phyloP scores from a whole-genome alignment of 1,284 basidiomycete species.

The Trichosporon ovoides region DNA sequence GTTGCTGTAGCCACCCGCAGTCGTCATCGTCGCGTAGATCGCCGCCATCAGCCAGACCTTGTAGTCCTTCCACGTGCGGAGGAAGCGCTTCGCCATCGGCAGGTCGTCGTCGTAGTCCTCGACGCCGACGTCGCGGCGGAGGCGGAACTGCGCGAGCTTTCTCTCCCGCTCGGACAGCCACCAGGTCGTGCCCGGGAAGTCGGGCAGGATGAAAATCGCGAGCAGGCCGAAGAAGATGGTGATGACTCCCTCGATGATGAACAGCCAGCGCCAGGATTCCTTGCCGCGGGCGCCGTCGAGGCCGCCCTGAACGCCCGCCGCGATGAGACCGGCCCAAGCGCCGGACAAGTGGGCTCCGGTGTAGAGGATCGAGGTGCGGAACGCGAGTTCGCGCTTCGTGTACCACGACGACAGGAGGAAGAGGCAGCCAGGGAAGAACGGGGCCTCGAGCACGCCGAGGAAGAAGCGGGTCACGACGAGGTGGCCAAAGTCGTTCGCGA shows the following conservation, averaged over 20 bases:
- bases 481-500: constrained; percentile 15
- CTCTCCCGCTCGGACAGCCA: constrained; percentile 22
- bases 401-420: constrained; percentile 29
- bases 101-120: constrained; percentile 14
- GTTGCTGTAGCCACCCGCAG: constrained; percentile 29
- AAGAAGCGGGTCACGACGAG: constrained; percentile 35
- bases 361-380: constrained; percentile 24
- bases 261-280: constrained; percentile 25
- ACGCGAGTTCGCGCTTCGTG: constrained; percentile 21
- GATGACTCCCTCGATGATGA: constrained; percentile 21
- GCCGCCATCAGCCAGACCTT: constrained; percentile 22
- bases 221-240: constrained; percentile 17
- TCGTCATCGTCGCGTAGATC: constrained; percentile 21
- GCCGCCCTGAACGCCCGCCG: constrained; percentile 25
- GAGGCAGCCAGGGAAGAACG: constrained; percentile 34
- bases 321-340: constrained; percentile 34
- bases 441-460: constrained; percentile 26
- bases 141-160: constrained; percentile 14
- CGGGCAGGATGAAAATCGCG: constrained; percentile 16
- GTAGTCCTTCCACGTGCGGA: constrained; percentile 13
- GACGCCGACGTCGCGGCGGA: constrained; percentile 18
- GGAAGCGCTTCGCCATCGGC: constrained; percentile 7
- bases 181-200: constrained; percentile 20
- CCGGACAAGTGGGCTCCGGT: constrained; percentile 28
- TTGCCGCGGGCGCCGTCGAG: constrained; percentile 17